Base-by-base conservation (phyloP, 2,329 filamentous ascomycete species). In the Phialemonium atrogriseum region DNA sequence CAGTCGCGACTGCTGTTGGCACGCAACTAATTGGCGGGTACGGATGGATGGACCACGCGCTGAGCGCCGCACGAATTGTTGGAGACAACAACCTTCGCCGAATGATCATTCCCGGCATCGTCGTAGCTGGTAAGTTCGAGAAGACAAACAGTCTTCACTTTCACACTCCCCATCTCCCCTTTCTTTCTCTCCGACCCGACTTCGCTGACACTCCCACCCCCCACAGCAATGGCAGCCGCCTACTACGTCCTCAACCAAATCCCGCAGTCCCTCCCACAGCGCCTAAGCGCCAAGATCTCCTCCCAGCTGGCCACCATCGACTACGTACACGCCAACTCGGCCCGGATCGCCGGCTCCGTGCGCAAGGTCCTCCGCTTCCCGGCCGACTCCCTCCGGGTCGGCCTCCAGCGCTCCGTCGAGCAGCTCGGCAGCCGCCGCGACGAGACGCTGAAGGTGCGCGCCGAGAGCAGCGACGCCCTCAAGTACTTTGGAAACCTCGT, bases 401-500 rank as follows among this genome's bases (percentile, higher is more conserved):
- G 82, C 32, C 72, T 98, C 18, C 82, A 93, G 47, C 79, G 83
- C 33, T 86, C 79, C 17, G 80, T 95, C 28, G 87, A 96, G 59
- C 79, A 91, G 46, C 74, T 96, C 9, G 79, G 76, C 38, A 62
- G 67, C 34, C 81, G 84, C 52, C 80, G 83, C 45, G 83, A 91
- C 44, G 84, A 94, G 52, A 91, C 86, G 7, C 68, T 74, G 51
- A 93, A 91, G 62, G 72, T 85, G 38, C 80, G 80, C 56, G 68
- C 66, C 20, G 89, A 96, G 60, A 91, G 85, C 50, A 82, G 93
- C 51, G 78, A 85, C 19, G 91, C 91, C 6, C 67, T 76, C 43
- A 93, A 89, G 58, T 96, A 94, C 62, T 98, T 98, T 56, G 66
- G 75, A 32, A 91, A 93, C 49, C 70, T 98, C 12, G 77, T 91